Evolutionary conservation across 2,329 filamentous ascomycete genomes (phyloP).

Genomic region (Hymenoscyphus repandus): DNA sequence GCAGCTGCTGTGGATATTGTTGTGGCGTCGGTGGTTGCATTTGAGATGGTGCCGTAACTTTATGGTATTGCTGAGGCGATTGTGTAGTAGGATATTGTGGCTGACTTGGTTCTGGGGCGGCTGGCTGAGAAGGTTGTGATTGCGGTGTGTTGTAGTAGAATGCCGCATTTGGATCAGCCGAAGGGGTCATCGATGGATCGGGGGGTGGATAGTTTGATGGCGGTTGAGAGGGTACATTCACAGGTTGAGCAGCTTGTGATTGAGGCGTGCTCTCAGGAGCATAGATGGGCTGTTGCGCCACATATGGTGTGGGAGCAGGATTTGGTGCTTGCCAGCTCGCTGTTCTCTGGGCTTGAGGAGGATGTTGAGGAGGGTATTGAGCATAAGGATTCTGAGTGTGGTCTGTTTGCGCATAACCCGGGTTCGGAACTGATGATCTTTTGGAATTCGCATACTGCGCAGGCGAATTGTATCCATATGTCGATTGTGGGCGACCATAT

Average conservation of each 20-base stretch:
- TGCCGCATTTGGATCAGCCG: conserved; percentile 47
- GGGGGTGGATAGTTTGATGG: conserved; percentile 31
- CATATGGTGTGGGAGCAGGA: conserved; percentile 20
- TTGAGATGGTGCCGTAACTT: conserved; percentile 19
- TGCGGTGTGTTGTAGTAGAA: conserved; percentile 51
- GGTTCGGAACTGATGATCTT: conserved; percentile 20
- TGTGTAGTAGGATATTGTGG: conserved; percentile 29
- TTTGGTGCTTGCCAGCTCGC: conserved; percentile 44
- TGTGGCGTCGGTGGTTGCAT: conserved; percentile 16
- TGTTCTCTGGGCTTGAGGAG: conserved; percentile 40
- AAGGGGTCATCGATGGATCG: conserved; percentile 33
- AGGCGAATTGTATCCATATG: conserved; percentile 44
- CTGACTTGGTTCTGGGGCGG: conserved; percentile 29
- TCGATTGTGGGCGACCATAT: conserved; percentile 44
- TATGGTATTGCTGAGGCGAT: conserved; percentile 29
- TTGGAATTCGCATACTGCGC: conserved; percentile 33
- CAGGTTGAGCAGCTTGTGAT: conserved; percentile 17
- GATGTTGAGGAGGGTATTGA: conserved; percentile 33
- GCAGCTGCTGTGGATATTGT: conserved; percentile 24
- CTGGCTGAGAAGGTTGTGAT: conserved; percentile 38
- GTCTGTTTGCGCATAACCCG: conserved; percentile 20
- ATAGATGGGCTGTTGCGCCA: conserved; percentile 22
- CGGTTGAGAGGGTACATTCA: conserved; percentile 30
- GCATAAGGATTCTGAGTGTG: conserved; percentile 21
- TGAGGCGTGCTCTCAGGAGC: conserved; percentile 21